Conservation (phyloP, 1,284 basidiomycete species). For the Lentinula novae-zelandiae region DNA sequence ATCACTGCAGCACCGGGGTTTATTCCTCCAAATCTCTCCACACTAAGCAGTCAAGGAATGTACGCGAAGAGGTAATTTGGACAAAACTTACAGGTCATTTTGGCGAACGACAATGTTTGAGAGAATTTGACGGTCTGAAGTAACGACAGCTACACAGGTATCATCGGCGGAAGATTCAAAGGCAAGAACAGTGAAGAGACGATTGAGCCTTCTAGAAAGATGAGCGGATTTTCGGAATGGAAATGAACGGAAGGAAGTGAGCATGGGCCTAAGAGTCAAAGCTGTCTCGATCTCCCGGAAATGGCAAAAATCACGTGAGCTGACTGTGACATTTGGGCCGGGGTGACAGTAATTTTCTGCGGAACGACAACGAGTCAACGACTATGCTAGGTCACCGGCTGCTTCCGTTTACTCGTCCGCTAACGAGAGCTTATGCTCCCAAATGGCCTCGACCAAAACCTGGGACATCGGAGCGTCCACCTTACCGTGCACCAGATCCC, state of each 20-base stretch:
- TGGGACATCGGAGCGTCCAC: constrained; percentile 50
- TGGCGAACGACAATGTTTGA: constrained; percentile 85
- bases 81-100: constrained; percentile 47
- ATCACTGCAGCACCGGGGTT: constrained; percentile 76
- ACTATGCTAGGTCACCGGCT: constrained; percentile 3
- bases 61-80: background rate
- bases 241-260: background rate
- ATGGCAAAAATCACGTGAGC: background rate
- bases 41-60: constrained; percentile 33
- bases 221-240: background rate
- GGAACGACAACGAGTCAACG: constrained; percentile 5
- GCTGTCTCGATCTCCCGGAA: background rate
- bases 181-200: constrained; percentile 67
- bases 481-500: constrained; percentile 63
- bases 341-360: background rate
- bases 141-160: constrained; percentile 82
- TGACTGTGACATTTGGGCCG: too few species aligned
- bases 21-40: constrained; percentile 76
- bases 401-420: background rate
- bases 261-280: background rate
- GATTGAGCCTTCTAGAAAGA: background rate
- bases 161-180: constrained; percentile 88
- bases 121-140: constrained; percentile 62
- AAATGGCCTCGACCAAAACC: constrained; percentile 38
- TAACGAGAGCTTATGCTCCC: constrained; percentile 5